Base-by-base conservation (phyloP, 148 eudicot genomes). In the Polygonum maritimum region DNA sequence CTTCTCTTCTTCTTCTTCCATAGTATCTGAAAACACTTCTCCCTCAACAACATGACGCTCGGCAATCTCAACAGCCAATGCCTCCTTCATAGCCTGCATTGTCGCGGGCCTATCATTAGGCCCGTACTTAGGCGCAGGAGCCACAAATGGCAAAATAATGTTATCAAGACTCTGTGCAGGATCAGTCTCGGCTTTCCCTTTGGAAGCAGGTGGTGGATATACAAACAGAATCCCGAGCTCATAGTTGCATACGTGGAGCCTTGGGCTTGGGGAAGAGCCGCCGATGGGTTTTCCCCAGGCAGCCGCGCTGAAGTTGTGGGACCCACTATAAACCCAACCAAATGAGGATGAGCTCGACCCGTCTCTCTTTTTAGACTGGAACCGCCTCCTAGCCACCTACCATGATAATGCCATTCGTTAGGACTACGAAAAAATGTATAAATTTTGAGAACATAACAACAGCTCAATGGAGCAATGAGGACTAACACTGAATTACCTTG, bases 291-390 rank as follows among this genome's bases (percentile, higher is more conserved):
- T 86, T 41, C 98, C 98, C 98, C 98, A 94, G 76, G 98, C 98
- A 44, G 97, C 98, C 6, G 95, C 91, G 77, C 98, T 94, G 81
- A 94, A 83, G 74, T 94, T 94, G 81, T 94, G 97, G 19, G 98
- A 91, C 3, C 97, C 97, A 51, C 88, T 79, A 80, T 94, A 94
- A 71, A 91, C 85, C 98, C 98, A 94, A 11, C 98, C 98, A 72
- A 85, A 90, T 6, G 94, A 87, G 21, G 94, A 87, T 18, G 96
- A 76, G 47, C 47, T 44, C 35, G 77, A 78, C 31, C 76, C 89
- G 9, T 76, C 85, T 51, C 83, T 90, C 44, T 67, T 67, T 36
- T 38, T 67, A 18, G 88, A 83, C 79, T 83, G 79, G 80, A 94
- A 94, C 47, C 93, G 87, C 81, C 98, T 86, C 76, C 92, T 77